Percentiles rank a stretch among this genome's conserved stretches.
phyloP scores from a whole-genome alignment of 164 flowering plant species.

The Stephania japonica region DNA sequence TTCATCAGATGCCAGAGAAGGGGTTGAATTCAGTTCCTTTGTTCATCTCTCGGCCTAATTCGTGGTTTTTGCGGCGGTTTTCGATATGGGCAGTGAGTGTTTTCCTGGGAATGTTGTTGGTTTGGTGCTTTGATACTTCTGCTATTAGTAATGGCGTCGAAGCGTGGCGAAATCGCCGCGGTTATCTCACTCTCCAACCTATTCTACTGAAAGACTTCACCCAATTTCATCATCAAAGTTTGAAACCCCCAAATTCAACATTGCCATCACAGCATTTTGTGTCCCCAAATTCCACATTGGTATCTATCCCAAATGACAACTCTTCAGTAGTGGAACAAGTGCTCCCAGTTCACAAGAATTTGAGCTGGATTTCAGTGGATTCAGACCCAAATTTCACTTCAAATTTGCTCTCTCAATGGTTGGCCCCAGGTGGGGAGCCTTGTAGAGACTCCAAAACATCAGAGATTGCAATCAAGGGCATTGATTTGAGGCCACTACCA shows the following conservation, averaged over 20 bases:
- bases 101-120: constrained; percentile 43
- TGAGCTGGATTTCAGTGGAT: constrained; percentile 46
- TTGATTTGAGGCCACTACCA: constrained; percentile 30
- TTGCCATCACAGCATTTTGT: too few relatives aligned
- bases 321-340: background rate
- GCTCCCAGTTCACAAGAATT: background rate
- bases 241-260: too few relatives aligned
- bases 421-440: constrained; percentile 56
- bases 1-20: constrained; percentile 58
- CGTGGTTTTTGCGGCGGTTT: constrained; percentile 40
- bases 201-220: background rate
- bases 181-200: constrained; percentile 20
- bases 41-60: constrained; percentile 28
- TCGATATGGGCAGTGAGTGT: constrained; percentile 33
- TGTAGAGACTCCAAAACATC: constrained; percentile 52
- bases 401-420: constrained; percentile 52
- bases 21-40: constrained; percentile 17
- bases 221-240: background rate
- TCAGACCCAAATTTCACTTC: constrained; percentile 51
- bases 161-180: constrained; percentile 32
- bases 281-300: too few relatives aligned
- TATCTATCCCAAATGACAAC: background rate
- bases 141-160: constrained; percentile 27
- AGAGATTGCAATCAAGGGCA: constrained; percentile 37
- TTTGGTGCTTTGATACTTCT: constrained; percentile 60